Percentiles rank a stretch among this genome's conserved stretches.
phyloP scores from a whole-genome alignment of 768 basidiomycete genomes.

The Phlebiopsis gigantea region DNA sequence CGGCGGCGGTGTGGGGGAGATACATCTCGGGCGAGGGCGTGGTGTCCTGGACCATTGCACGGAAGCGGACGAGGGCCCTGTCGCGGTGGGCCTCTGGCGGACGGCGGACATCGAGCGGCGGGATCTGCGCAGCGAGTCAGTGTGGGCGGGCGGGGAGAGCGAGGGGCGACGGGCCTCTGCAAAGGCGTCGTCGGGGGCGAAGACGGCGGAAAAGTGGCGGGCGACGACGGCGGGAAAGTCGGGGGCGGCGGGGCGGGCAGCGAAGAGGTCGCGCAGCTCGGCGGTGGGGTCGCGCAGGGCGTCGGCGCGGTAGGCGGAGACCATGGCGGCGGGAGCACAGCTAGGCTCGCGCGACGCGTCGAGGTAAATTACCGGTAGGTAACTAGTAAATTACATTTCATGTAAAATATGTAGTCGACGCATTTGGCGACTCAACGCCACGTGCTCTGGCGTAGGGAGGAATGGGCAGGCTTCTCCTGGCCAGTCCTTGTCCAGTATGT shows the following conservation, averaged over 20 bases:
- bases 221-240: constrained; percentile 27
- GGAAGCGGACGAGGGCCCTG: constrained; percentile 64
- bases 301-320: constrained; percentile 43
- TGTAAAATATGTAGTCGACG: too few relatives aligned
- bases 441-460: too few relatives aligned
- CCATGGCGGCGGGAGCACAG: too few relatives aligned
- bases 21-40: constrained; percentile 72
- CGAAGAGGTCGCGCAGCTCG: constrained; percentile 45
- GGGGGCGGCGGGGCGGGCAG: constrained; percentile 15
- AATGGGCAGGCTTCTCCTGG: too few relatives aligned
- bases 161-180: constrained; percentile 20
- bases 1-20: constrained; percentile 39
- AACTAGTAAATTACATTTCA: too few relatives aligned
- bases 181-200: constrained; percentile 21
- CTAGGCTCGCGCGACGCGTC: too few relatives aligned
- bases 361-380: too few relatives aligned
- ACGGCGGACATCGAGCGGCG: constrained; percentile 39
- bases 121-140: constrained; percentile 58
- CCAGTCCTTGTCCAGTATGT: too few relatives aligned
- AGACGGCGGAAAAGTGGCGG: constrained; percentile 26
- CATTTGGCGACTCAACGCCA: too few relatives aligned
- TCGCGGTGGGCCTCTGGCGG: constrained; percentile 46
- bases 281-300: constrained; percentile 45
- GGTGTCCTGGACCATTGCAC: constrained; percentile 80
- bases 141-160: not conserved